phyloP scores from a whole-genome alignment of 2,329 filamentous ascomycete species.

The Fusarium sp. region DNA sequence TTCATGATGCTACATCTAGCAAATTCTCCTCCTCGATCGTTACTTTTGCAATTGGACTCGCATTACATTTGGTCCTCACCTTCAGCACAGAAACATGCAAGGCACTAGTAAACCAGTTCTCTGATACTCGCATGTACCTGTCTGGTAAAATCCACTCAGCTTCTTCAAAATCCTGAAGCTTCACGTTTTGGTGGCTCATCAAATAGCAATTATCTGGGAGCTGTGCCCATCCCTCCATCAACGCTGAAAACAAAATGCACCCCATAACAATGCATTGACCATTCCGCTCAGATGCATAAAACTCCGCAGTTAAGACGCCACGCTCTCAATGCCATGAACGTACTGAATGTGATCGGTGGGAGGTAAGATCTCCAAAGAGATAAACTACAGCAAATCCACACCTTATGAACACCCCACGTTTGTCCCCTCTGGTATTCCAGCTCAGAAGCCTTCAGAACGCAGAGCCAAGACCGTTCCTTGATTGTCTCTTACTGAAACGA shows the following conservation, averaged over 20 bases:
- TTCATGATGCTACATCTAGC: background rate
- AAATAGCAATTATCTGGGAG: conserved; percentile 1
- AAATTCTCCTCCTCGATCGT: background rate
- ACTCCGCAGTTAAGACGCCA: conserved; percentile 51
- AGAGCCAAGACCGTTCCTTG: conserved; percentile 91
- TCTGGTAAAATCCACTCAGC: background rate
- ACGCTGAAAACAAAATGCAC: conserved; percentile 44
- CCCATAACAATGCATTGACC: conserved; percentile 43
- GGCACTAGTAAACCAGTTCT: conserved; percentile 2
- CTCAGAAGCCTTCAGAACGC: conserved; percentile 71
- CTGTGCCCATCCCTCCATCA: conserved; percentile 19
- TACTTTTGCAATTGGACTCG: background rate
- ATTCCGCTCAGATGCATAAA: conserved; percentile 44
- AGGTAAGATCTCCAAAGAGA: conserved; percentile 39
- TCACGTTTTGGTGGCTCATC: conserved; percentile 10
- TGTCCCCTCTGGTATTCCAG: conserved; percentile 19
- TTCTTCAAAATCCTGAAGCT: conserved; percentile 18
- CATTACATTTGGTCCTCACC: background rate
- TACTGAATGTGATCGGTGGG: conserved; percentile 44
- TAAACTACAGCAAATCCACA: conserved; percentile 28
- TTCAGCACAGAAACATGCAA: background rate
- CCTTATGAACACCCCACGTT: conserved; percentile 20
- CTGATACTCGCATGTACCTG: background rate
- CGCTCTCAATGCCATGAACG: conserved; percentile 52
- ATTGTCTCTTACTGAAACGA: conserved; percentile 91